A percentile compares a stretch with the other conserved stretches of the same genome.
Evolutionary conservation across 2,329 filamentous ascomycete genomes (phyloP).

Genomic region (Triangularia setosa): DNA sequence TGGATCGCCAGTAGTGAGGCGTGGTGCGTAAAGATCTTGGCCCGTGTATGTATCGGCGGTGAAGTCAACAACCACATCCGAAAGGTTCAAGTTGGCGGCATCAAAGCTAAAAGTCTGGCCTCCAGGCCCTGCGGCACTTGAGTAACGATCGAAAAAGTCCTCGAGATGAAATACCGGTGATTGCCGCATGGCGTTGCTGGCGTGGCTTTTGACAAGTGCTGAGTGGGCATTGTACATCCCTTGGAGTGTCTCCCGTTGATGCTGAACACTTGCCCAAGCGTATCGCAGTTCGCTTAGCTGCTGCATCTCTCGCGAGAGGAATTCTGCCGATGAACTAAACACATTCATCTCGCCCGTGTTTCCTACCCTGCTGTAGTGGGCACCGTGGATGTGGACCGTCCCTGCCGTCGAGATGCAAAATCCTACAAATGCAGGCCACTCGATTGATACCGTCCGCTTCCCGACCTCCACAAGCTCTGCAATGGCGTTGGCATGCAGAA

Average conservation of each 20-base stretch:
- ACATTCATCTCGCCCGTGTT: conserved; percentile 53
- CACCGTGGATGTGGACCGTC: conserved; percentile 83
- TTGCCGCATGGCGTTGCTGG: conserved; percentile 66
- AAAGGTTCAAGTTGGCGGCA: conserved; percentile 67
- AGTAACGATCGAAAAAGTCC: conserved; percentile 82
- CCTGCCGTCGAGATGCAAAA: conserved; percentile 85
- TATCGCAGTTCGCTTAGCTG: conserved; percentile 71
- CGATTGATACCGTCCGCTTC: conserved; percentile 67
- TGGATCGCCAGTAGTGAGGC: conserved; percentile 28
- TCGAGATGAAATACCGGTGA: conserved; percentile 79
- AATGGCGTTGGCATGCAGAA: conserved; percentile 81
- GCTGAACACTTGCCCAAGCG: conserved; percentile 73
- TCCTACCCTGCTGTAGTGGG: conserved; percentile 64
- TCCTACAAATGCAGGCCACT: conserved; percentile 83
- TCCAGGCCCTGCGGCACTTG: conserved; percentile 51
- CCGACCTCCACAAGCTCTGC: conserved; percentile 78
- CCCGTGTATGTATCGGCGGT: conserved; percentile 52
- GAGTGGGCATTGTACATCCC: conserved; percentile 73
- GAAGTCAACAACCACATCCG: conserved; percentile 61
- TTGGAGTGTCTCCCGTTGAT: conserved; percentile 75
- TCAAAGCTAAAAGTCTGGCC: conserved; percentile 64
- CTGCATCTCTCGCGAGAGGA: conserved; percentile 73
- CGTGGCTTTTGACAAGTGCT: conserved; percentile 70
- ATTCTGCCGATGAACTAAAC: conserved; percentile 61
- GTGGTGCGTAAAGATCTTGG: conserved; percentile 46